Evolutionary conservation across 805 yeast species (phyloP).

Genomic region (Kodamaea laetipori): DNA sequence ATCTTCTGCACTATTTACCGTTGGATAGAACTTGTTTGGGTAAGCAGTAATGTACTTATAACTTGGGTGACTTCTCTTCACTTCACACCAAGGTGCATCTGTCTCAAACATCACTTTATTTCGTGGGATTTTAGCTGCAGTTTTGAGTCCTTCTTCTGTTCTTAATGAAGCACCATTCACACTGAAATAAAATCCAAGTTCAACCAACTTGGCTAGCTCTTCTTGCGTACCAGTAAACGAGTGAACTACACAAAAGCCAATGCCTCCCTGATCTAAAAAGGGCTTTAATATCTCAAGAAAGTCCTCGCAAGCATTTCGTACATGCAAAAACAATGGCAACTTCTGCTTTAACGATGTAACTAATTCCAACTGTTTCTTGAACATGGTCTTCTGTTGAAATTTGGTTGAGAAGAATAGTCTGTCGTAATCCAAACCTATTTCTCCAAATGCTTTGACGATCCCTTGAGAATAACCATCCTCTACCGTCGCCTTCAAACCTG

Average conservation of each 20-base stretch:
- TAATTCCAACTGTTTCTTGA: conserved; percentile 71
- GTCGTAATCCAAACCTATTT: conserved; percentile 94
- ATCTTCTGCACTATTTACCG: conserved; percentile 16
- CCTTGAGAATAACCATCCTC: conserved; percentile 49
- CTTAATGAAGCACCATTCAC: conserved; percentile 92
- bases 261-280: conserved; percentile 49
- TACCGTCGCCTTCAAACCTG: conserved; percentile 50
- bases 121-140: conserved; percentile 67
- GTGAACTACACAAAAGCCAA: conserved; percentile 81
- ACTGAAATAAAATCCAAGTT: conserved; percentile 69
- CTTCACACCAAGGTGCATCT: conserved; percentile 98
- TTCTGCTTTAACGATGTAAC: conserved; percentile 43
- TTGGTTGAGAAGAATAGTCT: conserved; percentile 74
- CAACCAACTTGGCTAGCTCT: conserved; percentile 61
- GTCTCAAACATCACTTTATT: conserved; percentile 81
- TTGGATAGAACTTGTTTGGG: conserved; percentile 60
- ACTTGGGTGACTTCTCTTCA: conserved; percentile 79
- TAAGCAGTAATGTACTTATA: conserved; percentile 55
- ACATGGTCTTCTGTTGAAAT: conserved; percentile 66
- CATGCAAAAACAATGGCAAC: conserved; percentile 85
- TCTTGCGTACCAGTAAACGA: conserved; percentile 86
- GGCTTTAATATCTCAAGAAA: conserved; percentile 69
- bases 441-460: conserved; percentile 83
- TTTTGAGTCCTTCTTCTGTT: conserved; percentile 69
- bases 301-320: conserved; percentile 84